Evolutionary conservation across 2,329 filamentous ascomycete species (phyloP).

Genomic region (Furcasterigmium furcatum): DNA sequence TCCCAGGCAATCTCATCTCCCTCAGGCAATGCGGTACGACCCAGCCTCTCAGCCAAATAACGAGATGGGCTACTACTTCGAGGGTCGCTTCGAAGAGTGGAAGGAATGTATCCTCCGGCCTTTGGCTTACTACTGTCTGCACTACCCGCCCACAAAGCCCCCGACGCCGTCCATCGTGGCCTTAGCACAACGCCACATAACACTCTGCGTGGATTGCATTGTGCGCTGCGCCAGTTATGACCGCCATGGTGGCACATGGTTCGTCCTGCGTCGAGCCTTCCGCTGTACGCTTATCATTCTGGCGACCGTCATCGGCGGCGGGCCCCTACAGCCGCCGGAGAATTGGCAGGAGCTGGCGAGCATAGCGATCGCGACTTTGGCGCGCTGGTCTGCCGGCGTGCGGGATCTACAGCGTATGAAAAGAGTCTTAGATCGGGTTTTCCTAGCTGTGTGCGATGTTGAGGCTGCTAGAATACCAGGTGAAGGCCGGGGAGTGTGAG

Average conservation of each 20-base stretch:
- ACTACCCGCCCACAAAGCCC: conserved; percentile 1
- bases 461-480: too few species aligned
- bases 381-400: not conserved
- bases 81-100: conserved; percentile 11
- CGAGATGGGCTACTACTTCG: conserved; percentile 9
- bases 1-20: conserved; percentile 10
- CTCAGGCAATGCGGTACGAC: conserved; percentile 8
- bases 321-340: not conserved
- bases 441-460: too few species aligned
- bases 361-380: not conserved
- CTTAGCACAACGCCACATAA: conserved; percentile 7
- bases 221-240: conserved; percentile 6
- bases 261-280: conserved; percentile 7
- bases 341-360: conserved; percentile 1
- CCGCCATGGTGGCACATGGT: conserved; percentile 12
- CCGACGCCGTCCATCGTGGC: not conserved
- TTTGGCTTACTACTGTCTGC: conserved; percentile 10
- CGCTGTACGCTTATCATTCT: conserved; percentile 6
- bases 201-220: conserved; percentile 7
- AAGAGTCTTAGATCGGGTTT: too few species aligned
- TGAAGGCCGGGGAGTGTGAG: too few species aligned
- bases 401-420: not conserved
- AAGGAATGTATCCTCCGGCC: conserved; percentile 11
- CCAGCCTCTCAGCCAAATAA: conserved; percentile 5
- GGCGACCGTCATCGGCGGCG: conserved; percentile 3